Conservation (phyloP, 192 early-diverging fungal genomes). For the Backusella psychrophila region DNA sequence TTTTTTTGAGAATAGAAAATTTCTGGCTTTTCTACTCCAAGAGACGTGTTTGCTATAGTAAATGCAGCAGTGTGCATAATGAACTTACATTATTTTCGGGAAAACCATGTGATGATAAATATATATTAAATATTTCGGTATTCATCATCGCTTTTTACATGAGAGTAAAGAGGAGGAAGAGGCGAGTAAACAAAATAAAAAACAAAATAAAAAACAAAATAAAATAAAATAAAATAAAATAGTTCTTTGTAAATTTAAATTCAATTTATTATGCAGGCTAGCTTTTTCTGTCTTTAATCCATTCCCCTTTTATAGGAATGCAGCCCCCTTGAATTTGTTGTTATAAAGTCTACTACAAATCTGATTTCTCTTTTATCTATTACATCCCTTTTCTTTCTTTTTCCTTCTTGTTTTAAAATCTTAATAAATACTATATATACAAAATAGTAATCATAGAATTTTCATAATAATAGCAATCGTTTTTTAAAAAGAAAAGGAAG, state of each 20-base stretch:
- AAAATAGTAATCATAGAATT: background rate
- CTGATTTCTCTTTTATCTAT: conserved; percentile 7
- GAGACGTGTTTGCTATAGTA: background rate
- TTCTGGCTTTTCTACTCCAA: background rate
- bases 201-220: background rate
- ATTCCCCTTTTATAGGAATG: conserved; percentile 1
- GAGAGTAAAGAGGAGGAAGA: background rate
- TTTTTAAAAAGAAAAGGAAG: background rate
- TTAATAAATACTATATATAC: background rate
- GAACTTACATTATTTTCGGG: conserved; percentile 49
- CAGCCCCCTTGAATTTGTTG: background rate
- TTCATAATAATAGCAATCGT: background rate
- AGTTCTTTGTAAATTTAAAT: background rate
- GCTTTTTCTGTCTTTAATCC: conserved; percentile 4
- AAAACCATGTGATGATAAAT: conserved; percentile 54
- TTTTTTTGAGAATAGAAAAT: background rate
- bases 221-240: background rate
- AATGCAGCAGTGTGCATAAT: background rate
- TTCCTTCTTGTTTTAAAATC: background rate
- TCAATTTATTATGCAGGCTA: background rate
- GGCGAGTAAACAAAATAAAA: conserved; percentile 12
- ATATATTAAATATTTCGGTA: conserved; percentile 41
- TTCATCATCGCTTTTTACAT: background rate
- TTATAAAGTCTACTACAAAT: conserved; percentile 1
- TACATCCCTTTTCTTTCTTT: background rate